Conservation (phyloP, 225 moss, liverwort and hornwort genomes). For the Polytrichum commune region DNA sequence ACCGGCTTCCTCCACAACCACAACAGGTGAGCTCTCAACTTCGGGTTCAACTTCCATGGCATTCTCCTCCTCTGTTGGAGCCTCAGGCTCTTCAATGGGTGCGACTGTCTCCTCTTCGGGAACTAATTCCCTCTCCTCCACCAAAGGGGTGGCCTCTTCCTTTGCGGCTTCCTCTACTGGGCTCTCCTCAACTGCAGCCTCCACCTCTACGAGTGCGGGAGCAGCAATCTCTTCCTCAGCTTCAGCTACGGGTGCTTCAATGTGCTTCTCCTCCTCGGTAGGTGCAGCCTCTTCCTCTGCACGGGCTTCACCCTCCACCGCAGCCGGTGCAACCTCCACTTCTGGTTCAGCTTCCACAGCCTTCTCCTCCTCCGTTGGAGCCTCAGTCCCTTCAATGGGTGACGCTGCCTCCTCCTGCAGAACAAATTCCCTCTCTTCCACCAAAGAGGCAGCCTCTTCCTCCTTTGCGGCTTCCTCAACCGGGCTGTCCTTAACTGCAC, state of each 20-base stretch:
- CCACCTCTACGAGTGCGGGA: background rate
- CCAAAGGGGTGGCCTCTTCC: background rate
- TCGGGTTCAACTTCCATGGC: background rate
- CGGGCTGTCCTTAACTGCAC: no score
- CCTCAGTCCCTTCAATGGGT: no score
- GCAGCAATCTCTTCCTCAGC: background rate
- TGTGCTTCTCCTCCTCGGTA: background rate
- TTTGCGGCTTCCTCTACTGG: background rate
- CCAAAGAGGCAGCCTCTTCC: no score
- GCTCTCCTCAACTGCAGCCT: background rate
- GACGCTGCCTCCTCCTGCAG: no score
- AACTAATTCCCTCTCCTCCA: background rate
- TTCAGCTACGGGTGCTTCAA: background rate
- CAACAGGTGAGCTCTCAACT: fast-evolving
- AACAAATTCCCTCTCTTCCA: no score
- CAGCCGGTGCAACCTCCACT: no score
- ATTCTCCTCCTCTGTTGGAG: background rate
- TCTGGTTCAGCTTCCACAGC: fast-evolving
- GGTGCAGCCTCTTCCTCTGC: background rate
- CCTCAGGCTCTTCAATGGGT: background rate
- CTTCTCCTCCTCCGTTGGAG: no score
- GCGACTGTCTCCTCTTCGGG: background rate
- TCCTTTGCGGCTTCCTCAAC: no score
- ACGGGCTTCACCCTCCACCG: no score
- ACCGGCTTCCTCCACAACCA: background rate